Evolutionary conservation across 2,329 filamentous ascomycete species (phyloP).

Genomic region (Xylaria hypoxylon): DNA sequence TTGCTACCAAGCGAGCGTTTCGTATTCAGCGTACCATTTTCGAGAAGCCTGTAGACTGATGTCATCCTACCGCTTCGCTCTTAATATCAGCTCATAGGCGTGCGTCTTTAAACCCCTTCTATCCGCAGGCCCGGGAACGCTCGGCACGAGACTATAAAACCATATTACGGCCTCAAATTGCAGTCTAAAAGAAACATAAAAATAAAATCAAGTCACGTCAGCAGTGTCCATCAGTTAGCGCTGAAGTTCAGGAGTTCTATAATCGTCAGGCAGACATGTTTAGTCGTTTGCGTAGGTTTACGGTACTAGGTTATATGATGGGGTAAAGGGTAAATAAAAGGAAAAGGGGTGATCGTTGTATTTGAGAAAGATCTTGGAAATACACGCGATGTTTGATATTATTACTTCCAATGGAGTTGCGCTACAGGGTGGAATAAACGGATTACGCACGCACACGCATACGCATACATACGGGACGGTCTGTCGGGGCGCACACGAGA

Average conservation of each 20-base stretch:
- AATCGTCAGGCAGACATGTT: neutral
- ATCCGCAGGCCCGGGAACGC: neutral
- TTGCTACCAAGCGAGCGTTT: neutral
- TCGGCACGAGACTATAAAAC: neutral
- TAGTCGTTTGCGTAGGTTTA: too few species aligned
- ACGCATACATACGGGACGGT: neutral
- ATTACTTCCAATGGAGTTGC: neutral
- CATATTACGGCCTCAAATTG: neutral
- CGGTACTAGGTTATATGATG: neutral
- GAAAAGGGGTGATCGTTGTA: neutral
- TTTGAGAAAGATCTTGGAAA: neutral
- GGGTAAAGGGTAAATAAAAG: neutral
- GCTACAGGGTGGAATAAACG: neutral
- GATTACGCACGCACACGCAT: conserved; percentile 7
- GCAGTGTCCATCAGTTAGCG: too few species aligned
- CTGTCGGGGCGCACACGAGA: conserved; percentile 1
- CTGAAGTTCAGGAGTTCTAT: neutral
- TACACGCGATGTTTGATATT: neutral
- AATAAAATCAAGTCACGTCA: too few species aligned
- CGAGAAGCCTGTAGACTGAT: neutral
- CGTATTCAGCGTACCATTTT: neutral
- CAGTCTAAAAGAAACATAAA: too few species aligned
- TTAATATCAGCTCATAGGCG: neutral
- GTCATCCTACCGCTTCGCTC: neutral
- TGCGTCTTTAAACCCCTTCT: neutral